phyloP scores from a whole-genome alignment of 768 basidiomycete genomes.

The Strobilomyces dryophilus region DNA sequence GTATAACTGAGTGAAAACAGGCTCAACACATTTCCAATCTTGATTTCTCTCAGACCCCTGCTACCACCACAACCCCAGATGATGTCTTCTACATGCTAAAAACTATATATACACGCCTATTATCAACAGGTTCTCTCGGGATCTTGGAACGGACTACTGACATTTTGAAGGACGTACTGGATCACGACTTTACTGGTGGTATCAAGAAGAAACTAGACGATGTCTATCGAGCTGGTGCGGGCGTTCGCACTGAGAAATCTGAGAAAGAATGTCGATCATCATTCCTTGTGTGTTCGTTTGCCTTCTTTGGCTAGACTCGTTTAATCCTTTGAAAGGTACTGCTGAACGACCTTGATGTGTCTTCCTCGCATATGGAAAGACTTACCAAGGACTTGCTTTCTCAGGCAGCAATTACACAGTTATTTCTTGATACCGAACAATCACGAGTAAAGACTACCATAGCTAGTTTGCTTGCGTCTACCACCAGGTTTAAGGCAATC shows the following conservation, averaged over 20 bases:
- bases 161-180: slow-evolving; percentile 69
- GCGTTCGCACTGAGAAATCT: slow-evolving; percentile 61
- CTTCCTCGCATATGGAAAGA: slow-evolving; percentile 83
- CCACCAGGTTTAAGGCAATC: slow-evolving; percentile 63
- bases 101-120: slow-evolving; percentile 67
- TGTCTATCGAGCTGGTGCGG: slow-evolving; percentile 62
- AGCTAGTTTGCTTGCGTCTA: slow-evolving; percentile 48
- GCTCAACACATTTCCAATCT: slow-evolving; percentile 82
- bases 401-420: slow-evolving; percentile 54
- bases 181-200: slow-evolving; percentile 75
- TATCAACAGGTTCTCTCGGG: slow-evolving; percentile 69
- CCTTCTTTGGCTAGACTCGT: not conserved
- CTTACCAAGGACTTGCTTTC: slow-evolving; percentile 62
- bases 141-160: slow-evolving; percentile 57
- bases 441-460: slow-evolving; percentile 45
- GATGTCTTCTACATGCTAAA: slow-evolving; percentile 97
- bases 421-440: slow-evolving; percentile 62
- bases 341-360: slow-evolving; percentile 93
- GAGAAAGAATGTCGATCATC: slow-evolving; percentile 76
- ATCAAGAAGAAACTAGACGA: slow-evolving; percentile 86
- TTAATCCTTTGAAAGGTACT: slow-evolving; percentile 52
- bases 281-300: slow-evolving; percentile 67
- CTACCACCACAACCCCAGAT: slow-evolving; percentile 78
- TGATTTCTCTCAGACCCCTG: slow-evolving; percentile 60
- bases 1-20: slow-evolving; percentile 37